Conservation (phyloP, 2,329 filamentous ascomycete genomes). For the Monilinia aucupariae region DNA sequence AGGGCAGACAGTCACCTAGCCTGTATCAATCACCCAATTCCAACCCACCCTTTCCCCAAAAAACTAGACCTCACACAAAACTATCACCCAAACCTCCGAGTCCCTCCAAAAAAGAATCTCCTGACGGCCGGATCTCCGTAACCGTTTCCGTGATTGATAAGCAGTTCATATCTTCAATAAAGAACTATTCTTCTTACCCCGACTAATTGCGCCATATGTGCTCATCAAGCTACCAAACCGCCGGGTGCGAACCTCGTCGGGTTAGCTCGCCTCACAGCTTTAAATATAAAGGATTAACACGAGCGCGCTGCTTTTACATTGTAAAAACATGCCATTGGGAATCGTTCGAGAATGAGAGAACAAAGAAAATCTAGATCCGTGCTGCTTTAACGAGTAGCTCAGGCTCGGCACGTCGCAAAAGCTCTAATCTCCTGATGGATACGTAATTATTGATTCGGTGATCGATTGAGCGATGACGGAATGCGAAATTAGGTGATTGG, state of each 20-base stretch:
- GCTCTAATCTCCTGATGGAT: background rate
- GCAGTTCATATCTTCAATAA: background rate
- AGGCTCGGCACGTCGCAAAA: background rate
- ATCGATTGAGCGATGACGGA: background rate
- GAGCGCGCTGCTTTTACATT: background rate
- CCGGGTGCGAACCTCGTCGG: background rate
- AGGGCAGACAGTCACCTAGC: background rate
- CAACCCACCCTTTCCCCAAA: background rate
- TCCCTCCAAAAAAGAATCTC: background rate
- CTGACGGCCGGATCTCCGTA: background rate
- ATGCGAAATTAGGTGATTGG: background rate
- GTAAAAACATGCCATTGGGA: background rate
- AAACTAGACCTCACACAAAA: background rate
- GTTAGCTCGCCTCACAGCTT: background rate
- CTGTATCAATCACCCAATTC: background rate
- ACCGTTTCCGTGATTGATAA: background rate
- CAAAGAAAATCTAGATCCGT: background rate
- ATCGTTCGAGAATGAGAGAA: constrained; percentile 3
- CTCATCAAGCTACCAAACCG: background rate
- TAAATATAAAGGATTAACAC: background rate
- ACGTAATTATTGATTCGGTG: background rate
- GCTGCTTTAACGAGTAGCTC: background rate
- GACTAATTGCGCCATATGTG: background rate
- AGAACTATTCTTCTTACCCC: background rate
- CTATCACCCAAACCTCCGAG: background rate